Evolutionary conservation across 2,329 filamentous ascomycete genomes (phyloP).

Genomic region (Orbilia oligospora): DNA sequence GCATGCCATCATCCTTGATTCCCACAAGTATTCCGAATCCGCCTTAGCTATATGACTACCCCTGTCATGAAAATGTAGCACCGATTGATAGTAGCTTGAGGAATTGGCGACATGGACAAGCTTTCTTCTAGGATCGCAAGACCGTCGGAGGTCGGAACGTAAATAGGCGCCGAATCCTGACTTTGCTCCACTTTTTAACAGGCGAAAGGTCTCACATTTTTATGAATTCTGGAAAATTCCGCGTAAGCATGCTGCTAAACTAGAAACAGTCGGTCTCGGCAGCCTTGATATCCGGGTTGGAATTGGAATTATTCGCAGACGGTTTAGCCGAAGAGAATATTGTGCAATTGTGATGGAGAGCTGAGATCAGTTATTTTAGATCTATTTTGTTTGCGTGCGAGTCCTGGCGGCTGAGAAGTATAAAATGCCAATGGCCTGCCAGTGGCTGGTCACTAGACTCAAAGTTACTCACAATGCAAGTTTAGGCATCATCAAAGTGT

Average conservation of each 20-base stretch:
- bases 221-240: constrained; percentile 10
- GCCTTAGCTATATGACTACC: background rate
- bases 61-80: constrained; percentile 9
- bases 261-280: constrained; percentile 1
- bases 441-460: too few species aligned
- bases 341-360: too few species aligned
- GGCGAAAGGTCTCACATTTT: constrained; percentile 7
- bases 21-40: background rate
- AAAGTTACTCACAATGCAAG: too few species aligned
- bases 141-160: constrained; percentile 40
- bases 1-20: background rate
- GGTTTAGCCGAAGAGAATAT: constrained; percentile 5
- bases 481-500: too few species aligned
- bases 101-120: background rate
- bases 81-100: background rate
- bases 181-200: background rate
- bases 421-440: too few species aligned
- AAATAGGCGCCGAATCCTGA: constrained; percentile 3
- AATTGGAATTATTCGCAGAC: background rate
- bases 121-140: background rate
- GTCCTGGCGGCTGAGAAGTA: too few species aligned
- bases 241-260: background rate
- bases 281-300: background rate
- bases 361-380: background rate
- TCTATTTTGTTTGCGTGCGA: background rate